A percentile compares a stretch with the other conserved stretches of the same genome.
phyloP scores from a whole-genome alignment of 2,329 filamentous ascomycete genomes.

The Stromatinia cepivora region DNA sequence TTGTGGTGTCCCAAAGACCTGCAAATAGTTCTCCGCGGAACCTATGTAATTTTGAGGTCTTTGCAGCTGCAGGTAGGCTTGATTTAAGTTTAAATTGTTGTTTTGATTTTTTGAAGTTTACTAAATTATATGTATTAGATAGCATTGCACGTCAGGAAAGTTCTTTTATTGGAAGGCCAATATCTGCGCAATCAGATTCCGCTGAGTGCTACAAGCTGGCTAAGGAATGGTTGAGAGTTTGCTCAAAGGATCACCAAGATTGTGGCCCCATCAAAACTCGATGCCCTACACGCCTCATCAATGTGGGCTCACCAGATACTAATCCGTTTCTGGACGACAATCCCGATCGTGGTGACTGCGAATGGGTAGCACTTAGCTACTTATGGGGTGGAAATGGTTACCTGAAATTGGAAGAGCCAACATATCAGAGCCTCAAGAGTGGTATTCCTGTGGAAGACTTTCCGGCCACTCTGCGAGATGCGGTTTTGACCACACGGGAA shows the following conservation, averaged over 20 bases:
- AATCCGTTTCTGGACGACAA: slow-evolving; percentile 14
- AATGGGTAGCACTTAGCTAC: slow-evolving; percentile 20
- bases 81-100: not conserved
- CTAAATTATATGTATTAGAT: not conserved
- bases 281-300: slow-evolving; percentile 20
- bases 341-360: slow-evolving; percentile 4
- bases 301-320: slow-evolving; percentile 6
- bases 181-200: slow-evolving; percentile 10
- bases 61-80: not conserved
- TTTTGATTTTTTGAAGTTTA: not conserved
- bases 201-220: slow-evolving; percentile 17
- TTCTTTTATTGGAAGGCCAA: slow-evolving; percentile 18
- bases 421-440: slow-evolving; percentile 9
- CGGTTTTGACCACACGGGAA: slow-evolving; percentile 5
- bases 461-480: slow-evolving; percentile 17
- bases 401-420: slow-evolving; percentile 7
- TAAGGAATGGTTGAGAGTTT: slow-evolving; percentile 18
- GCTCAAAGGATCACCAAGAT: slow-evolving; percentile 15
- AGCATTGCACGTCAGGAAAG: not conserved
- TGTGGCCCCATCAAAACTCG: slow-evolving; percentile 14
- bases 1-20: slow-evolving; percentile 19
- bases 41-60: slow-evolving; percentile 20
- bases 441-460: slow-evolving; percentile 14
- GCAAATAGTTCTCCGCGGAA: slow-evolving; percentile 13
- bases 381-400: slow-evolving; percentile 17